Base-by-base conservation (phyloP, 805 yeast species). In the Vanderwaltozyma yarrowii region DNA sequence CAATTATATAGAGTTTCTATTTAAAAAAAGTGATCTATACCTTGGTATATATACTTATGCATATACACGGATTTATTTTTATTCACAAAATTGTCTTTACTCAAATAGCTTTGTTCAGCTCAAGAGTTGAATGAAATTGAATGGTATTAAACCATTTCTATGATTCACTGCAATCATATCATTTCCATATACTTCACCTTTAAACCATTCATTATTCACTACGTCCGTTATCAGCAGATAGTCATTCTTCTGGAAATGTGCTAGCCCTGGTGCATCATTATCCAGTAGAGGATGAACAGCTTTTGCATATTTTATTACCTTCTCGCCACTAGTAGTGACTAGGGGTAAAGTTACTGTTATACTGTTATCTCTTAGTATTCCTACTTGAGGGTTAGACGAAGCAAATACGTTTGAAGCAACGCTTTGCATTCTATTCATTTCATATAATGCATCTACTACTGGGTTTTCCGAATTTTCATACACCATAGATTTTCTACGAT, bases 111-210 rank as follows among this genome's bases (percentile, higher is more conserved):
- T 17, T 10, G 2, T 16, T 37, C 14, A 37, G 3, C 20, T 20
- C 14, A 48, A 36, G 7, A 46, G 12, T 34, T 47, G 43, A 23
- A 54, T 47, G 32, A 54, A 54, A 37, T 54, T 54, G 30, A 36
- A 44, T 16, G 60, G 60, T 17, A 54, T 52, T 16, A 54, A 41
- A 14, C 60, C 60, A 17, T 34, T 32, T 25, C 45, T 45, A 33
- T 52, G 52, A 5, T 39, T 38, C 5, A 35, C 41, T 13, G 39
- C 37, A 10, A 52, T 47, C 28, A 31, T 46, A 26, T 53, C 51
- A 35, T 50, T 51, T 30, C 50, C 55, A 33, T 53, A 52, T 8
- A 57, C 62, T 39, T 58, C 63, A 21, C 63, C 63, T 36, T 45
- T 48, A 37, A 37, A 57, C 63, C 63, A 58, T 37, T 58, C 61